These are phyloP conservation scores for Capillidium heterosporum DNA, from an alignment of 371 early-diverging fungal species.

Conservation along the genomic window DNA sequence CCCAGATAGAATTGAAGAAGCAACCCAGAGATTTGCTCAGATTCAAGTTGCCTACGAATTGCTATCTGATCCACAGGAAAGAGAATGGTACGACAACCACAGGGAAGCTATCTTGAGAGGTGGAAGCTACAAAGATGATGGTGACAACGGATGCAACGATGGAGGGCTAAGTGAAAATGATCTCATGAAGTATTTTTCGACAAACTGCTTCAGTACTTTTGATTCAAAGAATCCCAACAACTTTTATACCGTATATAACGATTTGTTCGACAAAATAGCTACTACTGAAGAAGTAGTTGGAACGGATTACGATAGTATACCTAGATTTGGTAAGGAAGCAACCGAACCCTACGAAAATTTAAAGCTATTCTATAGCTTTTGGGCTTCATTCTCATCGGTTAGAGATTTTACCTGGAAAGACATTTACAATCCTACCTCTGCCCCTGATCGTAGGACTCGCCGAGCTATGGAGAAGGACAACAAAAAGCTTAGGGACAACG, in stretches of 20 bases:
- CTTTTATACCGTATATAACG: constrained; percentile 65
- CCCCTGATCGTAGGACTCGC: constrained; percentile 60
- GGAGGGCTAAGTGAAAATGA: constrained; percentile 9
- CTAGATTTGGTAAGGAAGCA: constrained; percentile 11
- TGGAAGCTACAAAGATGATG: constrained; percentile 17
- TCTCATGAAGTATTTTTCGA: constrained; percentile 11
- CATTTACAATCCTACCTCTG: constrained; percentile 60
- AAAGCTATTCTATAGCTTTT: constrained; percentile 49
- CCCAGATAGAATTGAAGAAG: constrained; percentile 56
- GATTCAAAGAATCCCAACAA: constrained; percentile 50
- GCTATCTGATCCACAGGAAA: constrained; percentile 70
- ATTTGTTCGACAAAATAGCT: constrained; percentile 65
- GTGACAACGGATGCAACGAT: constrained; percentile 11
- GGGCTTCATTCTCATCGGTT: constrained; percentile 50
- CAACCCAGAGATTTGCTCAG: constrained; percentile 64
- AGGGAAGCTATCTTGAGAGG: constrained; percentile 64
- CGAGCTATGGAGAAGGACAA: constrained; percentile 87
- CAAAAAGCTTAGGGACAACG: constrained; percentile 61
- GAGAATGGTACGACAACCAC: constrained; percentile 81
- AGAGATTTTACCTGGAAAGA: constrained; percentile 85
- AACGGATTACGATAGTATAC: constrained; percentile 16
- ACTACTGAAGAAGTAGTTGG: constrained; percentile 18
- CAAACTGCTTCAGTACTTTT: constrained; percentile 24
- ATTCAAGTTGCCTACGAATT: constrained; percentile 86
- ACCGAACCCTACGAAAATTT: constrained; percentile 3